Conservation (phyloP, 768 basidiomycete species). For the Tricholoma flavovirens region DNA sequence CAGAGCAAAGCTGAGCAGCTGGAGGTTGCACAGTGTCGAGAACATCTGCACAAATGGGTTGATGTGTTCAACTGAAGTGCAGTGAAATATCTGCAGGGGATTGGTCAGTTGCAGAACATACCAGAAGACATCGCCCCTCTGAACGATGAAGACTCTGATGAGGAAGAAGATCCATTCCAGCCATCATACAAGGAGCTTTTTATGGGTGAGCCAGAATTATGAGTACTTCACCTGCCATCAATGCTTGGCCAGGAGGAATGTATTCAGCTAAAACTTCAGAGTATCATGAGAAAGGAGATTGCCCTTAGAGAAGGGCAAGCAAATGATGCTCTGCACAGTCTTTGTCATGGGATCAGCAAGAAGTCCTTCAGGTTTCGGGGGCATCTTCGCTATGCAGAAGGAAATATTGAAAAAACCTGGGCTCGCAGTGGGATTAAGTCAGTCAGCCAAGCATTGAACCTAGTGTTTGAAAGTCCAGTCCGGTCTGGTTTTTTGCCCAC, state of each 20-base stretch:
- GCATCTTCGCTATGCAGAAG: neutral
- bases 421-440: neutral
- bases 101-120: no score
- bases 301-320: conserved; percentile 9
- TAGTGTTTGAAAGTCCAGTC: no score
- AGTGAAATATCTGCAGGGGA: no score
- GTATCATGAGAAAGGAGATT: conserved; percentile 5
- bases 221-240: neutral
- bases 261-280: neutral
- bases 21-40: no score
- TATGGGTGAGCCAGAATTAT: neutral
- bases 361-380: conserved; percentile 3
- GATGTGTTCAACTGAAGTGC: no score
- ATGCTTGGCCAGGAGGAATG: neutral
- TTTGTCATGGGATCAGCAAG: conserved; percentile 4
- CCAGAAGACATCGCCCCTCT: neutral
- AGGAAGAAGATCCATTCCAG: no score
- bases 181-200: no score
- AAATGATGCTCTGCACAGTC: conserved; percentile 12
- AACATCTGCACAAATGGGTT: no score
- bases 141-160: neutral
- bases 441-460: neutral
- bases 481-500: no score
- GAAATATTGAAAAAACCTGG: neutral
- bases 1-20: no score